phyloP scores from a whole-genome alignment of 768 basidiomycete genomes.

The Plicaturopsis crispa region DNA sequence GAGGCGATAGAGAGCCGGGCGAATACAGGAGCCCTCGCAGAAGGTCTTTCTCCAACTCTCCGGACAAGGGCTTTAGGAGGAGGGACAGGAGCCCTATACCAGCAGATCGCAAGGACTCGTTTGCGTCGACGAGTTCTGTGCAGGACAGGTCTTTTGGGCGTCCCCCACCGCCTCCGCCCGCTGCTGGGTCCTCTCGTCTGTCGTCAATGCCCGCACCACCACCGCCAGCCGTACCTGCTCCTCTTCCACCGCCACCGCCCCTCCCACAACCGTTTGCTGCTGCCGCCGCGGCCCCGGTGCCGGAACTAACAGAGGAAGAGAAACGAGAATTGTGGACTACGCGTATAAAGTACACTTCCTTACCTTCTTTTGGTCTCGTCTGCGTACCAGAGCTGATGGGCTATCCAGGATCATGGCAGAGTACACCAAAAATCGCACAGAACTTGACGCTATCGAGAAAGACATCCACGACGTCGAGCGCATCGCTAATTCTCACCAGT shows the following conservation, averaged over 20 bases:
- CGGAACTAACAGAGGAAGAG: conserved; percentile 9
- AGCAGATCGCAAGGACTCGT: too few relatives aligned
- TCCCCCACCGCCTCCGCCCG: too few relatives aligned
- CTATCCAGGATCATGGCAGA: conserved; percentile 5
- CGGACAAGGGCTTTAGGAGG: too few relatives aligned
- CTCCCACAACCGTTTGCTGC: background rate
- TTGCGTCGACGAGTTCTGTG: too few relatives aligned
- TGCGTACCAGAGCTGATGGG: background rate
- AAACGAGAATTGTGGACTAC: conserved; percentile 15
- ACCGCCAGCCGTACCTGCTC: too few relatives aligned
- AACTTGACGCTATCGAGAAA: background rate
- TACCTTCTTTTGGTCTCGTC: background rate
- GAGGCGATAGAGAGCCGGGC: too few relatives aligned
- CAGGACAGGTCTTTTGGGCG: too few relatives aligned
- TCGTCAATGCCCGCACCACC: too few relatives aligned
- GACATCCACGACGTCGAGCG: background rate
- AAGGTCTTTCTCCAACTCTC: too few relatives aligned
- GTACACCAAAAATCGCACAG: conserved; percentile 7
- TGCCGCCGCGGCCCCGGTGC: background rate
- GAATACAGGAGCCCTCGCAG: too few relatives aligned
- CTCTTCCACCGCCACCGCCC: background rate
- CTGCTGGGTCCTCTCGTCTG: too few relatives aligned
- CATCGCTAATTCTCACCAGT: conserved; percentile 10
- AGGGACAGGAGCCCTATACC: too few relatives aligned
- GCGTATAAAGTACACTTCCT: conserved; percentile 13